Conservation (phyloP, 208 protist species). For the Leishmania aethiopica region DNA sequence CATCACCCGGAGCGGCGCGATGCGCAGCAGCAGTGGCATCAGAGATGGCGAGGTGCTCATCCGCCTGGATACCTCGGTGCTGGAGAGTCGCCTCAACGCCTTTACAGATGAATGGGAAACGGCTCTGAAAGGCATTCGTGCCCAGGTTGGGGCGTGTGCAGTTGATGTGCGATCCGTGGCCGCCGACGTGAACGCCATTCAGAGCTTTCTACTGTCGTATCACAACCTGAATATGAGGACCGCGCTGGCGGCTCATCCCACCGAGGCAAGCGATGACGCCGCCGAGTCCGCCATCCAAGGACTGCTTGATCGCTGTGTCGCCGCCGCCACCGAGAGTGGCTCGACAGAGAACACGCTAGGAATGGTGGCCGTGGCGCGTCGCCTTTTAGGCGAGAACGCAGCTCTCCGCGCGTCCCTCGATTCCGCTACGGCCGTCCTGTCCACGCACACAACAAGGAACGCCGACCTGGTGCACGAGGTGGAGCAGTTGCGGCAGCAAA, state of each 20-base stretch:
- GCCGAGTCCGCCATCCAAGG: not conserved
- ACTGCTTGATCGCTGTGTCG: constrained; percentile 6
- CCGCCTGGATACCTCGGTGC: constrained; percentile 27
- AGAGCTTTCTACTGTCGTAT: constrained; percentile 34
- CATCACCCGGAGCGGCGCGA: not conserved
- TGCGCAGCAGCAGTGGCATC: not conserved
- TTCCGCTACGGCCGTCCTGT: constrained; percentile 11
- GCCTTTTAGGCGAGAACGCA: constrained; percentile 35
- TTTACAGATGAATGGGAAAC: constrained; percentile 34
- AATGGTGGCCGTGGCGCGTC: constrained; percentile 34
- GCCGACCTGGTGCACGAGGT: constrained; percentile 23
- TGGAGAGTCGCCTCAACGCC: constrained; percentile 47
- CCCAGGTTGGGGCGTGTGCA: constrained; percentile 11
- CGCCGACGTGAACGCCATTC: constrained; percentile 24
- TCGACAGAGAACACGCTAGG: constrained; percentile 29
- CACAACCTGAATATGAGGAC: constrained; percentile 25
- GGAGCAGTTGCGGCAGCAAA: constrained; percentile 22
- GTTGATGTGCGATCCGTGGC: constrained; percentile 13
- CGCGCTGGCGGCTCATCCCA: constrained; percentile 17
- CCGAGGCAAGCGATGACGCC: not conserved
- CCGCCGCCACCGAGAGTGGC: not conserved
- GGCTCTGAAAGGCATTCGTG: constrained; percentile 23
- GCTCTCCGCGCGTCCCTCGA: constrained; percentile 24
- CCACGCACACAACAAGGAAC: constrained; percentile 10
- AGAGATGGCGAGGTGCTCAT: constrained; percentile 9